Conservation (phyloP, 257 asterid species). For the Fraxinus quadrangulata region DNA sequence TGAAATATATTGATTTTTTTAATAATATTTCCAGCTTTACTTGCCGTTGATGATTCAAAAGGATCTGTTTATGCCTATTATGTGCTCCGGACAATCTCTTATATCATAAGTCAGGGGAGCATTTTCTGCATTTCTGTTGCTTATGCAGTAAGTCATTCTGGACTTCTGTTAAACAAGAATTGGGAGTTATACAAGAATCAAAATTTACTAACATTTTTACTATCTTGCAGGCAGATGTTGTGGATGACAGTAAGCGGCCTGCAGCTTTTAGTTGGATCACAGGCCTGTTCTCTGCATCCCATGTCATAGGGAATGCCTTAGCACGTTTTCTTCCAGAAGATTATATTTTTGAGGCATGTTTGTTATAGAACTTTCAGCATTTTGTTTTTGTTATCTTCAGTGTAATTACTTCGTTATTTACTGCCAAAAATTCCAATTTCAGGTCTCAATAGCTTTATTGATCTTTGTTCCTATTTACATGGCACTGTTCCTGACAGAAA, state of each 20-base stretch:
- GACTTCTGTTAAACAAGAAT: slow-evolving; percentile 7
- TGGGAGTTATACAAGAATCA: slow-evolving; percentile 11
- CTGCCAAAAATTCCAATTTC: slow-evolving; percentile 27
- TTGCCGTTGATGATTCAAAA: slow-evolving; percentile 69
- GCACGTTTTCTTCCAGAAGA: slow-evolving; percentile 85
- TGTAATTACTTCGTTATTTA: slow-evolving; percentile 9
- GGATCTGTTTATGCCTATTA: slow-evolving; percentile 83
- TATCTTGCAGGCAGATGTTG: slow-evolving; percentile 73
- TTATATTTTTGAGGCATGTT: slow-evolving; percentile 68
- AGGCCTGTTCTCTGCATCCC: slow-evolving; percentile 89
- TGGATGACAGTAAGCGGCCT: slow-evolving; percentile 61
- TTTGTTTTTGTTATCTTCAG: not conserved
- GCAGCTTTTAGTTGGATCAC: slow-evolving; percentile 88
- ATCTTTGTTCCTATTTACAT: slow-evolving; percentile 66
- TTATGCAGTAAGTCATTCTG: slow-evolving; percentile 66
- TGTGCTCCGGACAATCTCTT: slow-evolving; percentile 64
- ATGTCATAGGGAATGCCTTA: slow-evolving; percentile 71
- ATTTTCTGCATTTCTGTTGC: slow-evolving; percentile 88
- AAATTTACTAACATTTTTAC: slow-evolving; percentile 12
- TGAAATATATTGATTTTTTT: not conserved
- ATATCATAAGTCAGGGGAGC: slow-evolving; percentile 90
- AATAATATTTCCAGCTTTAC: slow-evolving; percentile 58
- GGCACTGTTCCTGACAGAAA: slow-evolving; percentile 67
- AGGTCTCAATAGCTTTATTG: slow-evolving; percentile 80
- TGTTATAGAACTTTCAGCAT: slow-evolving; percentile 8